A percentile compares a stretch with the other conserved stretches of the same genome.
These are phyloP conservation scores for Diaporthe ilicicola DNA, from an alignment of 2,329 filamentous ascomycete species.

Conservation along the genomic window DNA sequence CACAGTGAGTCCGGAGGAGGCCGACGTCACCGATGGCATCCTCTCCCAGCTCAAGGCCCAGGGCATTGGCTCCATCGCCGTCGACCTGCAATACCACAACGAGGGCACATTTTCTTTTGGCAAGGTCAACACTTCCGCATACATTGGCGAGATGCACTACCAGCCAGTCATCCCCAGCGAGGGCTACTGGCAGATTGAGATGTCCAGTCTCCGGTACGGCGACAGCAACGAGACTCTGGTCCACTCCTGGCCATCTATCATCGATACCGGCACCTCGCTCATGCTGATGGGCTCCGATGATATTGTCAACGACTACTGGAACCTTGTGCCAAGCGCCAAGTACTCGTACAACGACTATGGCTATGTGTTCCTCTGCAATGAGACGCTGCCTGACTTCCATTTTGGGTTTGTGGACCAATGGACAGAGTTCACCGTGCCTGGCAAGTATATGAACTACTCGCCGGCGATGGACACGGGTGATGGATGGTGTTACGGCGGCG, in stretches of 20 bases:
- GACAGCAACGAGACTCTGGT: conserved; percentile 47
- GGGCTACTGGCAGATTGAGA: conserved; percentile 51
- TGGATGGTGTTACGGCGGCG: conserved; percentile 73
- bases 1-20: conserved; percentile 52
- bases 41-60: conserved; percentile 53
- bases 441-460: conserved; percentile 54
- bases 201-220: conserved; percentile 47
- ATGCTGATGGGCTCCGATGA: conserved; percentile 63
- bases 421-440: conserved; percentile 58
- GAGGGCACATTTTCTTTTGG: conserved; percentile 62
- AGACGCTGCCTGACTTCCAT: conserved; percentile 59
- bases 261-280: conserved; percentile 75
- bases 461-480: conserved; percentile 59
- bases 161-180: conserved; percentile 59
- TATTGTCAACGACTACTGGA: conserved; percentile 69
- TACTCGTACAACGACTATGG: conserved; percentile 56
- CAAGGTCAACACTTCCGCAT: conserved; percentile 50
- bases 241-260: conserved; percentile 60
- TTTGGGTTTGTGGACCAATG: conserved; percentile 56
- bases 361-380: conserved; percentile 62
- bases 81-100: conserved; percentile 57
- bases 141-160: conserved; percentile 54
- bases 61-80: conserved; percentile 54
- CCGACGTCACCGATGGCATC: conserved; percentile 55
- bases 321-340: conserved; percentile 58